phyloP scores from a whole-genome alignment of 305 asterid genomes.

The Fraxinus albicans region DNA sequence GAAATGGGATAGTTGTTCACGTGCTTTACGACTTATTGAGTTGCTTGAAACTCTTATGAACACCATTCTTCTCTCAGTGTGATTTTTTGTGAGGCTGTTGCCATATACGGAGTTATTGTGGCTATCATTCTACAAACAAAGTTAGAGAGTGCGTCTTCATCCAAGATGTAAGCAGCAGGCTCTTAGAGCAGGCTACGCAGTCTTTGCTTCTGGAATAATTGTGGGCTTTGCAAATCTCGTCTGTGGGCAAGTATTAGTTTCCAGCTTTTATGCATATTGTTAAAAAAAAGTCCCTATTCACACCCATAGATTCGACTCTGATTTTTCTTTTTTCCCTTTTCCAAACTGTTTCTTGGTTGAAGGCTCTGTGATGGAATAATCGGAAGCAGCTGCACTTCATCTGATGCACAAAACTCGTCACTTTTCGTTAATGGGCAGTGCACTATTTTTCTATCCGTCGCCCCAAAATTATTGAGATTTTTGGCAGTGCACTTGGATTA shows the following conservation, averaged over 20 bases:
- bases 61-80: slow-evolving; percentile 30
- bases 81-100: slow-evolving; percentile 98
- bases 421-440: slow-evolving; percentile 32
- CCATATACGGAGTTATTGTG: slow-evolving; percentile 94
- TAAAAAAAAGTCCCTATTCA: not conserved
- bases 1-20: not conserved
- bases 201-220: slow-evolving; percentile 92
- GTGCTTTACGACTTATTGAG: not conserved
- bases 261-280: not conserved
- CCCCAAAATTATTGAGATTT: too few relatives aligned
- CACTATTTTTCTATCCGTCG: too few relatives aligned
- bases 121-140: slow-evolving; percentile 97
- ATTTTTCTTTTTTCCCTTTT: not conserved
- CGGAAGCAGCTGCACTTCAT: slow-evolving; percentile 59
- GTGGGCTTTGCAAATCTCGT: slow-evolving; percentile 97
- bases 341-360: not conserved
- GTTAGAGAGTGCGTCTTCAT: slow-evolving; percentile 71
- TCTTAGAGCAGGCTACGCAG: slow-evolving; percentile 89
- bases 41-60: not conserved
- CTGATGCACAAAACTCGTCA: slow-evolving; percentile 58
- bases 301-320: not conserved
- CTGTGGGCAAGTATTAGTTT: slow-evolving; percentile 68
- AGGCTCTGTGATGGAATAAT: slow-evolving; percentile 54
- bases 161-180: slow-evolving; percentile 75
- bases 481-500: slow-evolving; percentile 45